Percentiles rank a stretch among this genome's conserved stretches.
These are phyloP conservation scores for Aspergillus sp. DNA, from an alignment of 2,329 filamentous ascomycete species.

Conservation along the genomic window DNA sequence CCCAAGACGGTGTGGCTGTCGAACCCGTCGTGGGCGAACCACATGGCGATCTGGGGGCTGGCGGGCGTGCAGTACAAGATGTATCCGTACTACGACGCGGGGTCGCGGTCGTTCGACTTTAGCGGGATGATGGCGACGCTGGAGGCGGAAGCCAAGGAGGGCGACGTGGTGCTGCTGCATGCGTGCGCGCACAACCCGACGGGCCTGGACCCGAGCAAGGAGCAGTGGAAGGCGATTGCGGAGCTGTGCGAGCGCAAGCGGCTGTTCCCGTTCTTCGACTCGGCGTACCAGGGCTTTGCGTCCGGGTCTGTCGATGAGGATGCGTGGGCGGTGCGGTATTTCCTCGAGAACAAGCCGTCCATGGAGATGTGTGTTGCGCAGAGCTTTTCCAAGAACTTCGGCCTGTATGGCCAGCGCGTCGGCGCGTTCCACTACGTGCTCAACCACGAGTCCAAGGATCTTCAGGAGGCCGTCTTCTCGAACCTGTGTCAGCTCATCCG, in stretches of 20 bases:
- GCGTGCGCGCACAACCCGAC: conserved; percentile 97
- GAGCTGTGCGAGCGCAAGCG: conserved; percentile 65
- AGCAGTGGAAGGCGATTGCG: conserved; percentile 88
- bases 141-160: conserved; percentile 71
- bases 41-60: conserved; percentile 78
- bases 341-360: conserved; percentile 65
- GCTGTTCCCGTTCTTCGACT: conserved; percentile 97
- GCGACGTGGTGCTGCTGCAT: conserved; percentile 80
- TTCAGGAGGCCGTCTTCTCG: conserved; percentile 24
- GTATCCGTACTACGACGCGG: conserved; percentile 86
- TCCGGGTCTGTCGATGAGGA: conserved; percentile 79
- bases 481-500: conserved; percentile 33
- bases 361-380: conserved; percentile 55
- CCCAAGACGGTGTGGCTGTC: conserved; percentile 72
- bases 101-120: conserved; percentile 34
- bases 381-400: conserved; percentile 57
- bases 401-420: conserved; percentile 89
- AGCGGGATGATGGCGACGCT: conserved; percentile 66
- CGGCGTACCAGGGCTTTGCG: conserved; percentile 93
- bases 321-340: conserved; percentile 81
- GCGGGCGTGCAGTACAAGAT: conserved; percentile 68
- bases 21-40: conserved; percentile 94
- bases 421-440: conserved; percentile 70
- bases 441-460: conserved; percentile 18
- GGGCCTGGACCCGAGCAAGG: conserved; percentile 81